Evolutionary conservation across 495 filamentous ascomycete genomes (phyloP).

Genomic region (Aspergillus cavernicola): DNA sequence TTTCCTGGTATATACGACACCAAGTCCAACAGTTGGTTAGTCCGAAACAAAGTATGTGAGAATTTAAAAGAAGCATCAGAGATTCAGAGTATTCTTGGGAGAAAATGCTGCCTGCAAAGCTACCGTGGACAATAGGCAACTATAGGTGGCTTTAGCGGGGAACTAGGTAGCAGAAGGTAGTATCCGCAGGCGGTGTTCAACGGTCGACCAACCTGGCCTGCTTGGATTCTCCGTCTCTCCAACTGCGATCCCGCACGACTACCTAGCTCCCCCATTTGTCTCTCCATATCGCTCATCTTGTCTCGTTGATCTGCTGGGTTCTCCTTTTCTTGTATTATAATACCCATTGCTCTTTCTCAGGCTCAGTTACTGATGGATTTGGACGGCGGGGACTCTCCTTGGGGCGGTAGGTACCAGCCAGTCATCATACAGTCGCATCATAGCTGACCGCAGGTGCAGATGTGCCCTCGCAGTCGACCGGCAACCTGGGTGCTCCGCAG

Average conservation of each 20-base stretch:
- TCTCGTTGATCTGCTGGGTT: neutral
- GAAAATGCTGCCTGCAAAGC: neutral
- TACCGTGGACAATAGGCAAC: too few species aligned
- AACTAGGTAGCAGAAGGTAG: slow-evolving; percentile 8
- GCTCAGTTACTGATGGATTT: slow-evolving; percentile 46
- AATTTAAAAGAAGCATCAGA: neutral
- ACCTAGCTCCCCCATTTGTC: slow-evolving; percentile 18
- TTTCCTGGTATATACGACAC: too few species aligned
- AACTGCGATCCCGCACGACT: slow-evolving; percentile 23
- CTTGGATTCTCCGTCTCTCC: slow-evolving; percentile 20
- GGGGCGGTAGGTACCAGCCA: slow-evolving; percentile 58
- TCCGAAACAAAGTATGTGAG: too few species aligned
- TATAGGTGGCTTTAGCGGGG: too few species aligned
- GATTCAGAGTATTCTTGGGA: neutral
- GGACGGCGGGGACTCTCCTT: slow-evolving; percentile 64
- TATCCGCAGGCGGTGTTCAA: slow-evolving; percentile 28
- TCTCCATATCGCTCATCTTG: slow-evolving; percentile 9
- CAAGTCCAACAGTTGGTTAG: too few species aligned
- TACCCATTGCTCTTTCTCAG: neutral
- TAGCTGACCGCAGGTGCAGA: slow-evolving; percentile 37
- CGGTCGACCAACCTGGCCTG: slow-evolving; percentile 18
- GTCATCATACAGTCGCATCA: slow-evolving; percentile 33
- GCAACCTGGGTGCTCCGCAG: slow-evolving; percentile 26
- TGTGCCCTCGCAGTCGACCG: slow-evolving; percentile 53
- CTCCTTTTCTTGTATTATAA: slow-evolving; percentile 5